These are phyloP conservation scores for Exophiala oligosperma DNA, from an alignment of 2,329 filamentous ascomycete genomes.

Conservation along the genomic window DNA sequence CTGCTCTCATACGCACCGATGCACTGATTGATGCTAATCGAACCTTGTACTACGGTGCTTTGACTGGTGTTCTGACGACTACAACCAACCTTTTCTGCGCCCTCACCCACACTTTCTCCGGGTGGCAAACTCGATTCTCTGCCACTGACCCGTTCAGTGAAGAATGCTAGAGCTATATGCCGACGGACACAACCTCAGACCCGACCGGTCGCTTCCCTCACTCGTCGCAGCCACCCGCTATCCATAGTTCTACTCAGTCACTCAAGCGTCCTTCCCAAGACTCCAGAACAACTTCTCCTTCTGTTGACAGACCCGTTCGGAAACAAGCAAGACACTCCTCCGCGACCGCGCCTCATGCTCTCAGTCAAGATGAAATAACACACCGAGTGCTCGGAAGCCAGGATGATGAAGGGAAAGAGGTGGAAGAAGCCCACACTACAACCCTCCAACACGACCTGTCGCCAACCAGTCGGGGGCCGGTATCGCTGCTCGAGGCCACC, in stretches of 20 bases:
- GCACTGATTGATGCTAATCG: too few species aligned
- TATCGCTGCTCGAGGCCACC: slow-evolving; percentile 17
- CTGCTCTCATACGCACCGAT: too few species aligned
- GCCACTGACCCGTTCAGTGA: background rate
- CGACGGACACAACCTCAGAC: slow-evolving; percentile 4
- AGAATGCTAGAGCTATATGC: slow-evolving; percentile 5
- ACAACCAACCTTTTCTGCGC: background rate
- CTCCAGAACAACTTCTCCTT: slow-evolving; percentile 6
- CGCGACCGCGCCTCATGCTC: background rate
- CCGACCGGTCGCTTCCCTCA: background rate
- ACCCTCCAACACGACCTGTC: background rate
- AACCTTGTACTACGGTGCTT: too few species aligned
- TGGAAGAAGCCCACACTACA: background rate
- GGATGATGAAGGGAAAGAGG: slow-evolving; percentile 16
- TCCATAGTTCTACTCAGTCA: slow-evolving; percentile 1
- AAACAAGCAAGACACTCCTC: slow-evolving; percentile 16
- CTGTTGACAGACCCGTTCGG: background rate
- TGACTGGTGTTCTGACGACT: too few species aligned
- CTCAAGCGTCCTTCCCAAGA: slow-evolving; percentile 14
- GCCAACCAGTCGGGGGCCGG: background rate
- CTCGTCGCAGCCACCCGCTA: background rate
- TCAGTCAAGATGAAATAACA: slow-evolving; percentile 4
- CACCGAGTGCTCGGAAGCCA: slow-evolving; percentile 3
- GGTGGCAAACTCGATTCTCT: background rate
- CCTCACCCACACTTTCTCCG: background rate